These are phyloP conservation scores for Ehretia macrophylla DNA, from an alignment of 257 asterid species.

Conservation along the genomic window DNA sequence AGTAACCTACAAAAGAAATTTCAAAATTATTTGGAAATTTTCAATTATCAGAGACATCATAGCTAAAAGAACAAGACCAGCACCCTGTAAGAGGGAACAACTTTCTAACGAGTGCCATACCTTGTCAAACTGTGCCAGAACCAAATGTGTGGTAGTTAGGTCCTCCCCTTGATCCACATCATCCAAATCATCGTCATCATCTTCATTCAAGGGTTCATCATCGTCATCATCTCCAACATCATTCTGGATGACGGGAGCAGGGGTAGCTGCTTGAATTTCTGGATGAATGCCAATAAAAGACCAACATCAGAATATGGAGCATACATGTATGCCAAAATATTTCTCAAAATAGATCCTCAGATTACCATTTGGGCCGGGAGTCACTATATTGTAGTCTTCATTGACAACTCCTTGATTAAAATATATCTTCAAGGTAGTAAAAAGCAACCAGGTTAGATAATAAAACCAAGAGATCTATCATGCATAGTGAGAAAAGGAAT, in stretches of 20 bases:
- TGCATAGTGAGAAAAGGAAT: neutral
- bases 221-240: constrained; percentile 72
- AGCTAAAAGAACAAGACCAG: too few species aligned
- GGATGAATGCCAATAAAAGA: constrained; percentile 15
- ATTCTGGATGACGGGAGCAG: constrained; percentile 69
- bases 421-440: constrained; percentile 52
- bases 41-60: neutral
- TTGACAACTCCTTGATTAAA: constrained; percentile 85
- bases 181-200: constrained; percentile 88
- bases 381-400: constrained; percentile 85
- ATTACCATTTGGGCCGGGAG: constrained; percentile 86
- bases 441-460: constrained; percentile 21
- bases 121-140: constrained; percentile 96
- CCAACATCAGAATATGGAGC: constrained; percentile 11
- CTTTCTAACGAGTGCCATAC: constrained; percentile 17
- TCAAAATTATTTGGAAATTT: neutral
- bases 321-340: neutral
- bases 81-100: neutral
- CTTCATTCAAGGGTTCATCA: constrained; percentile 90
- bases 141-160: constrained; percentile 72
- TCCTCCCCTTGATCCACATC: constrained; percentile 89
- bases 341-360: neutral
- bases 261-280: constrained; percentile 90
- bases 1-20: constrained; percentile 55
- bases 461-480: constrained; percentile 2